Evolutionary conservation across 2,329 filamentous ascomycete species (phyloP), one percentile per base, ranked within the genome.

Genomic region (Dactylellina drechsleri): DNA sequence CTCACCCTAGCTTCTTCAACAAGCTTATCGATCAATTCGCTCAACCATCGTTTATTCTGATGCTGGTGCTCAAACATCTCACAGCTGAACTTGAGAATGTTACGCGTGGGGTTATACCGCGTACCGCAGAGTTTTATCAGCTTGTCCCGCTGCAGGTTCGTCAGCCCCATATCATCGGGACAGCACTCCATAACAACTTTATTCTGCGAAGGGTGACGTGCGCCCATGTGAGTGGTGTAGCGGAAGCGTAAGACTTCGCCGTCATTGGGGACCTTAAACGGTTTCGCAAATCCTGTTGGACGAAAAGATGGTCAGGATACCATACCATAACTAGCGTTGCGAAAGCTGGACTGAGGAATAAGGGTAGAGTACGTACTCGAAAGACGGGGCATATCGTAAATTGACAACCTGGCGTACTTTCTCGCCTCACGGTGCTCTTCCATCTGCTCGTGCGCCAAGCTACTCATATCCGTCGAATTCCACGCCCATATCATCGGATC

Each of bases 11-110:
- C 92, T 80, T 92, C 89, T 5, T 84, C 84, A 72, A 99, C 83
- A 77, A 99, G 84, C 58, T 85, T 87, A 77, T 90, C 85, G 58
- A 98, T 87, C 57, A 92, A 83, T 79, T 96, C 92, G 62, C 89
- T 90, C 20, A 99, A 86, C 81, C 95, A 95, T n/a, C 92, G 89
- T 86, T 98, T 99, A 85, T 99, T 99, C 84, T 98, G 93, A 16
- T 93, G 92, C 81, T 92, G 91, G 66, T 93, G 91, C 81, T 92
- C 89, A 82, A 91, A 96, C 81, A 90, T 89, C 82, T 98, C 95
- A 83, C 91, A 92, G 81, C 91, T 93, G 87, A 99, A 97, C 83
- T 92, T 93, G 79, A 97, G 85, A 72, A 92, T 84, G 79, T 93
- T 88, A 65, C 86, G 92, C 79, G 90, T 86, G 0, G 93, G 94